Evolutionary conservation across 257 asterid species (phyloP), one percentile per base, ranked within the genome.

Genomic region (Osmanthus fragrans): DNA sequence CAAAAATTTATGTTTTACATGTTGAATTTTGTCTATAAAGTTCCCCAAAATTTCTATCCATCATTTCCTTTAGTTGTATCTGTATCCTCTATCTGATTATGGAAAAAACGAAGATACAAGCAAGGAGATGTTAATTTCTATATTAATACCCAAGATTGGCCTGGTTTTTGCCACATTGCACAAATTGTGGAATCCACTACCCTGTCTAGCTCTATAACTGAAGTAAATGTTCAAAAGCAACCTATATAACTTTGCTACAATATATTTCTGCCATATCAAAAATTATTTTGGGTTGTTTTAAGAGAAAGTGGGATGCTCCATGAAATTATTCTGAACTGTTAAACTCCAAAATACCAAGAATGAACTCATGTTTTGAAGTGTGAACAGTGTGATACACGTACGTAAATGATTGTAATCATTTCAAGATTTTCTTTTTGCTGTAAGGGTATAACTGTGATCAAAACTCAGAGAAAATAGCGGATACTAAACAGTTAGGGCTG

Each of bases 381-480:
- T 49, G 7, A 71, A 29, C 1, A 18, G 42, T 65, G 34, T 51
- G 34, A 58, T 19, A 29, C 64, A 29, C 73, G 69, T 29, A 67
- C 34, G 21, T 68, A 33, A 40, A 65, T 40, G 36, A 54, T 19
- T 51, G 69, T 5, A 51, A 34, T 34, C 66, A 58, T 39, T 34
- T 29, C 49, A 64, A 63, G 36, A 34, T 27, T 63, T 11, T 63
- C 29, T 49, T 19, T 45, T 13, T 11, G 49, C 77, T 10, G n/a
- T 27, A 23, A 11, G 11, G 37, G 34, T 21, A 73, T 30, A 49
- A 40, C 45, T 74, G 51, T 19, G 64, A 42, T 70, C 76, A 73
- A 80, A 60, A 67, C 30, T 76, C 49, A 67, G 16, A 32, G 33
- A 67, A 79, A 49, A 71, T 12, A 54, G 27, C 3, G 4, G 64